These are phyloP conservation scores for Colletotrichum sp. DNA, from an alignment of 2,329 filamentous ascomycete genomes.

Conservation along the genomic window DNA sequence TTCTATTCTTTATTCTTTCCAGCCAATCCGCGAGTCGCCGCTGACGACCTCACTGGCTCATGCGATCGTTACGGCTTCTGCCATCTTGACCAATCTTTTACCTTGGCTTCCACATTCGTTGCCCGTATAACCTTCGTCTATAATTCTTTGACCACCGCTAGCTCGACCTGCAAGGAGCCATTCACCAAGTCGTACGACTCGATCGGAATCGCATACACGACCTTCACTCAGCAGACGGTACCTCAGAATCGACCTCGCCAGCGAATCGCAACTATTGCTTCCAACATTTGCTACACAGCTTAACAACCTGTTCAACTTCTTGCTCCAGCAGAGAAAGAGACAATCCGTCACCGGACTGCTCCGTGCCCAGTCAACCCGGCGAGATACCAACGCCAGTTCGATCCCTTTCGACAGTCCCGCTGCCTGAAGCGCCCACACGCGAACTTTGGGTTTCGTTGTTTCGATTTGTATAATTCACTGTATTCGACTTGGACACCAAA, in stretches of 20 bases:
- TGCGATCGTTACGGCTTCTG: constrained; percentile 18
- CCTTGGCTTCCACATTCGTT: constrained; percentile 23
- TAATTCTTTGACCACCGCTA: constrained; percentile 22
- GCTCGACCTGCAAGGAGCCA: constrained; percentile 18
- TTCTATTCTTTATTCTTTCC: constrained; percentile 33
- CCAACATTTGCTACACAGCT: not conserved
- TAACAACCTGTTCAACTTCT: not conserved
- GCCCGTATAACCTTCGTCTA: constrained; percentile 23
- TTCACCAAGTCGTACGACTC: not conserved
- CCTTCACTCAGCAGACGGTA: constrained; percentile 10
- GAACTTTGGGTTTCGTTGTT: not conserved
- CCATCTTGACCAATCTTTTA: constrained; percentile 18
- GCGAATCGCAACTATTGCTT: constrained; percentile 10
- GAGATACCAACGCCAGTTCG: not conserved
- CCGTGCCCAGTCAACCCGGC: not conserved
- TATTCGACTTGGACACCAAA: not conserved
- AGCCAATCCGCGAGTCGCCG: constrained; percentile 11
- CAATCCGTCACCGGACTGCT: not conserved
- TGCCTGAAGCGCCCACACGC: not conserved
- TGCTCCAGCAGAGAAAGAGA: not conserved
- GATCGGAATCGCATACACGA: constrained; percentile 13
- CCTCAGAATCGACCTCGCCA: constrained; percentile 21
- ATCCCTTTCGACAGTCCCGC: not conserved
- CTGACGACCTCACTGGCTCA: constrained; percentile 15
- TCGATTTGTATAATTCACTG: constrained; percentile 5